A percentile compares a stretch with the other conserved stretches of the same genome.
These are phyloP conservation scores for Acanthamoeba healyi DNA, from an alignment of 208 protist species.

Conservation along the genomic window DNA sequence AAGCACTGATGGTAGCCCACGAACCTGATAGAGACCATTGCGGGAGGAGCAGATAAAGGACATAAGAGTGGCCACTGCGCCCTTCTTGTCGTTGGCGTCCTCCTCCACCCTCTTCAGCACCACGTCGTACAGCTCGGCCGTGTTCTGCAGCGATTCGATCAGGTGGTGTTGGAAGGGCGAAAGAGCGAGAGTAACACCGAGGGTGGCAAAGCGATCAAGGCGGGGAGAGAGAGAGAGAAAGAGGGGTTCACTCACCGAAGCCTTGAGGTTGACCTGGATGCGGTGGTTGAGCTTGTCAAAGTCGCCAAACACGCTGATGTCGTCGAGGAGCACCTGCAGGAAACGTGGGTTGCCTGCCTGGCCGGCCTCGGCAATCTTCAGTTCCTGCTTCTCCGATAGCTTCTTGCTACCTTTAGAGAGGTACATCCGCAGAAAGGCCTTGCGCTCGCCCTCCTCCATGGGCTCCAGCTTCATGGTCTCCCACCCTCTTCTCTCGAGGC, in stretches of 20 bases:
- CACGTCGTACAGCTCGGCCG: conserved; percentile 72
- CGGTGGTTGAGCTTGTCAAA: conserved; percentile 74
- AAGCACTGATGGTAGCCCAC: no score
- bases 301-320: conserved; percentile 83
- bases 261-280: conserved; percentile 66
- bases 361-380: conserved; percentile 71
- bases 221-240: background rate
- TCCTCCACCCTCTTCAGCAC: conserved; percentile 81
- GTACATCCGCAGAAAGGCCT: conserved; percentile 81
- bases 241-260: conserved; percentile 71
- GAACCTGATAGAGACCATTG: conserved; percentile 78
- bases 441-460: conserved; percentile 78
- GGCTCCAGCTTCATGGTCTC: background rate
- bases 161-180: background rate
- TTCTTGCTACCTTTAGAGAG: conserved; percentile 78
- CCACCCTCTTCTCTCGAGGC: background rate
- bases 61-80: conserved; percentile 75
- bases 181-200: no score
- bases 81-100: conserved; percentile 79
- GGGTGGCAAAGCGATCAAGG: background rate
- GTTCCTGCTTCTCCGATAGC: conserved; percentile 81
- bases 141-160: background rate
- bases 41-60: conserved; percentile 74
- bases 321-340: conserved; percentile 80
- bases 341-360: conserved; percentile 80